Conservation (phyloP, 2,329 filamentous ascomycete species). For the Phaeosphaeria sp. region DNA sequence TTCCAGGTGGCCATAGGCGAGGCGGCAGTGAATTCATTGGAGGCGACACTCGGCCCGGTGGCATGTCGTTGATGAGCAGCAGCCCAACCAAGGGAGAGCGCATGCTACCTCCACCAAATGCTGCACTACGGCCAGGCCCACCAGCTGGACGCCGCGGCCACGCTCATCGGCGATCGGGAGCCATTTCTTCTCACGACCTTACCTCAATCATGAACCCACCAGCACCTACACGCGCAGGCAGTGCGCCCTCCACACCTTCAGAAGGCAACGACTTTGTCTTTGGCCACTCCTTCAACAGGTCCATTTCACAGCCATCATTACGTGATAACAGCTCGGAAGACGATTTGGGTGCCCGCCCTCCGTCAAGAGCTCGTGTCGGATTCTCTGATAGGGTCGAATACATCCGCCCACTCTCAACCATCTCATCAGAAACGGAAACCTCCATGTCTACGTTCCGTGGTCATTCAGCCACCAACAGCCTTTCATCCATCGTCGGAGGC, state of each 20-base stretch:
- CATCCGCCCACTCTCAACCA: constrained; percentile 80
- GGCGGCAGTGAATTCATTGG: constrained; percentile 88
- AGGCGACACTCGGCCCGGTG: constrained; percentile 63
- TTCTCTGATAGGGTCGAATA: constrained; percentile 87
- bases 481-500: constrained; percentile 76
- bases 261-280: constrained; percentile 51
- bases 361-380: constrained; percentile 71
- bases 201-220: constrained; percentile 70
- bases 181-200: constrained; percentile 84
- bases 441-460: constrained; percentile 72
- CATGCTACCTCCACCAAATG: constrained; percentile 62
- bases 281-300: constrained; percentile 45
- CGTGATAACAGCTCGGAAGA: constrained; percentile 31
- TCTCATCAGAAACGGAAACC: constrained; percentile 84
- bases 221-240: constrained; percentile 62
- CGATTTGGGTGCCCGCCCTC: constrained; percentile 41
- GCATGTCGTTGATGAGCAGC: constrained; percentile 67
- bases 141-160: constrained; percentile 70
- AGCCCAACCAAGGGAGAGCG: constrained; percentile 73
- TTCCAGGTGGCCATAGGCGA: constrained; percentile 67
- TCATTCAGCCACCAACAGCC: constrained; percentile 78
- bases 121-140: constrained; percentile 56
- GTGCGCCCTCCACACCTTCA: constrained; percentile 68
- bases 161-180: constrained; percentile 78
- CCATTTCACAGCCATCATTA: constrained; percentile 48